These are phyloP conservation scores for Zygoascus biomembranicola DNA, from an alignment of 805 yeast genomes.

Conservation along the genomic window DNA sequence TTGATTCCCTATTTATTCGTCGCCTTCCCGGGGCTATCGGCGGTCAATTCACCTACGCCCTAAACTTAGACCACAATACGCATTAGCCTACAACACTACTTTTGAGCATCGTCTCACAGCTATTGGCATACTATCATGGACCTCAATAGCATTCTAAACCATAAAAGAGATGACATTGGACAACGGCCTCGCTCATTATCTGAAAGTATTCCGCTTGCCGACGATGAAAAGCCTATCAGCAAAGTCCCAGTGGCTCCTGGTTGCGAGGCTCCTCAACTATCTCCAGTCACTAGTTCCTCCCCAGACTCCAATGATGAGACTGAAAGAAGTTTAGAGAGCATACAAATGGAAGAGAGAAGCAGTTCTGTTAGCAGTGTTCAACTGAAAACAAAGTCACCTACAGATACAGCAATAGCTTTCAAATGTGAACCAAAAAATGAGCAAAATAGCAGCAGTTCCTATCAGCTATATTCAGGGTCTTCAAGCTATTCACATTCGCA, in stretches of 20 bases:
- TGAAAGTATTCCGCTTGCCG: not conserved
- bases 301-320: not conserved
- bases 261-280: not conserved
- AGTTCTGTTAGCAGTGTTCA: not conserved
- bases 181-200: no score
- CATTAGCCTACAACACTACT: no score
- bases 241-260: not conserved
- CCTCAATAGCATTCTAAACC: not conserved
- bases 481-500: not conserved
- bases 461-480: not conserved
- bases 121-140: not conserved
- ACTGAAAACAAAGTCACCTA: not conserved
- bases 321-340: not conserved
- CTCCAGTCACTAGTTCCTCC: not conserved
- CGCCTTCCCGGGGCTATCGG: no score
- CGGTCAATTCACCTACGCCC: no score
- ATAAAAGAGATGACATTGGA: not conserved
- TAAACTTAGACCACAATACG: no score
- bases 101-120: no score
- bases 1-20: not conserved
- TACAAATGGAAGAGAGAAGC: not conserved
- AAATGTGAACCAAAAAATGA: not conserved
- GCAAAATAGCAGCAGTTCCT: not conserved
- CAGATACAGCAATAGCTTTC: not conserved
- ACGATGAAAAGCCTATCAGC: not conserved